A percentile compares a stretch with the other conserved stretches of the same genome.
Conservation (phyloP, 495 filamentous ascomycete genomes). For the Coniosporium apollinis region DNA sequence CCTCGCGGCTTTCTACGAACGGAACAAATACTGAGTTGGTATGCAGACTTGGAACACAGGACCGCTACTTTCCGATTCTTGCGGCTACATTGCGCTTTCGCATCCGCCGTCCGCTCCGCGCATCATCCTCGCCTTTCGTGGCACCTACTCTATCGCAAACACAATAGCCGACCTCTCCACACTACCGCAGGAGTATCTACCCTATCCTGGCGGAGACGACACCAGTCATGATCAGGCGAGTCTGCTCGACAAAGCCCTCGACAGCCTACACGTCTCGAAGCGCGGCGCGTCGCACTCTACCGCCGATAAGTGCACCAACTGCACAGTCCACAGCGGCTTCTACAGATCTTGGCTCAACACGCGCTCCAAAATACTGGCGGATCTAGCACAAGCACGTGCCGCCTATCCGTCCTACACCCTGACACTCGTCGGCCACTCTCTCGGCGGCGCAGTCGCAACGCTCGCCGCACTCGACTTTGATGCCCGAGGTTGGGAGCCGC, state of each 20-base stretch:
- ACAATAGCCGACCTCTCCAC: constrained; percentile 78
- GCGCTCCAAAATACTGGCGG: constrained; percentile 42
- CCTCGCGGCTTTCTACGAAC: constrained; percentile 1
- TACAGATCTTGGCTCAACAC: constrained; percentile 65
- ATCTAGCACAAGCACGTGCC: constrained; percentile 34
- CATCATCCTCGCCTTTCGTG: constrained; percentile 85
- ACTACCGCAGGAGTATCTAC: constrained; percentile 74
- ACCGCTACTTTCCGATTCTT: constrained; percentile 70
- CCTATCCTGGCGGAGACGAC: constrained; percentile 46
- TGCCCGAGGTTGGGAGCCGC: constrained; percentile 48
- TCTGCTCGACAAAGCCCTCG: constrained; percentile 10
- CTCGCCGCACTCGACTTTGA: constrained; percentile 67
- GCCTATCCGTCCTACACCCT: constrained; percentile 55
- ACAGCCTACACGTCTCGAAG: constrained; percentile 1
- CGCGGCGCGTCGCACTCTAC: constrained; percentile 6
- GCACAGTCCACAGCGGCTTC: constrained; percentile 87
- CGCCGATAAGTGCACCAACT: constrained; percentile 45
- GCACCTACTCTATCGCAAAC: constrained; percentile 85
- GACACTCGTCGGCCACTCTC: constrained; percentile 71
- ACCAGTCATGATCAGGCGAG: constrained; percentile 12
- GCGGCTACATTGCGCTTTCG: constrained; percentile 82
- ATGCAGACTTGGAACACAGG: constrained; percentile 81
- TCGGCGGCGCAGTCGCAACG: constrained; percentile 82
- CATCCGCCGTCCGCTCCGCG: constrained; percentile 33
- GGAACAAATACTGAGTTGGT: neutral